A percentile compares a stretch with the other conserved stretches of the same genome.
Conservation (phyloP, 1,284 basidiomycete species). For the Anthracocystis panici-leucophaei region DNA sequence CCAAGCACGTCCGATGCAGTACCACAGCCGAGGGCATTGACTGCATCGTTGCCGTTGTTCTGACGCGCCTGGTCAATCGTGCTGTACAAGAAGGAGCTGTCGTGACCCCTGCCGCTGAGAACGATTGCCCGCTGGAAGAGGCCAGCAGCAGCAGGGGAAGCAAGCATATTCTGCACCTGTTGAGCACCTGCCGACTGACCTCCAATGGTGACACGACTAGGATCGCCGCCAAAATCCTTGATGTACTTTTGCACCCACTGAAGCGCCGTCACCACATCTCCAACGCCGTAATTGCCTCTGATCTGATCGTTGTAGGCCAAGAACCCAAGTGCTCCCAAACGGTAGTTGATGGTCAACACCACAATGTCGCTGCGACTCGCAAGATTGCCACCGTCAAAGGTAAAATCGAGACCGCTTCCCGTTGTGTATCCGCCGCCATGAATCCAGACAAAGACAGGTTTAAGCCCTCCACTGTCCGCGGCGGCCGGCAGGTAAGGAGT, state of each 20-base stretch:
- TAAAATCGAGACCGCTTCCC: constrained; percentile 71
- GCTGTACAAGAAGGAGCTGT: constrained; percentile 25
- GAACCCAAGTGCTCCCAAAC: constrained; percentile 63
- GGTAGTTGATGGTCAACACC: constrained; percentile 75
- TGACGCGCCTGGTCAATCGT: constrained; percentile 26
- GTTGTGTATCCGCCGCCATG: constrained; percentile 71
- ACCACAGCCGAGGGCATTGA: constrained; percentile 39
- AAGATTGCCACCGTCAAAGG: constrained; percentile 72
- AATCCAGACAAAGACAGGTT: constrained; percentile 75
- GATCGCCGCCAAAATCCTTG: constrained; percentile 77
- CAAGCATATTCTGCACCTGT: constrained; percentile 42
- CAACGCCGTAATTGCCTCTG: constrained; percentile 59
- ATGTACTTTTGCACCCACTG: constrained; percentile 75
- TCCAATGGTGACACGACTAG: constrained; percentile 79
- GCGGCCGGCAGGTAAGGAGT: constrained; percentile 72
- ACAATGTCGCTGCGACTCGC: constrained; percentile 72
- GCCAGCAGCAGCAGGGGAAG: constrained; percentile 30
- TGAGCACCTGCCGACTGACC: constrained; percentile 87
- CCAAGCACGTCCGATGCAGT: constrained; percentile 34
- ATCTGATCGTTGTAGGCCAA: constrained; percentile 50
- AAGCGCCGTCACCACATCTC: constrained; percentile 62
- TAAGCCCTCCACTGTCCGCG: constrained; percentile 52
- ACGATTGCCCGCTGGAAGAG: constrained; percentile 48
- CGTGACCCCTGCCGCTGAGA: constrained; percentile 35
- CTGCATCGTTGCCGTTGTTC: constrained; percentile 14